Conservation (phyloP, 2,329 filamentous ascomycete genomes). For the Diaporthe aspalathi region DNA sequence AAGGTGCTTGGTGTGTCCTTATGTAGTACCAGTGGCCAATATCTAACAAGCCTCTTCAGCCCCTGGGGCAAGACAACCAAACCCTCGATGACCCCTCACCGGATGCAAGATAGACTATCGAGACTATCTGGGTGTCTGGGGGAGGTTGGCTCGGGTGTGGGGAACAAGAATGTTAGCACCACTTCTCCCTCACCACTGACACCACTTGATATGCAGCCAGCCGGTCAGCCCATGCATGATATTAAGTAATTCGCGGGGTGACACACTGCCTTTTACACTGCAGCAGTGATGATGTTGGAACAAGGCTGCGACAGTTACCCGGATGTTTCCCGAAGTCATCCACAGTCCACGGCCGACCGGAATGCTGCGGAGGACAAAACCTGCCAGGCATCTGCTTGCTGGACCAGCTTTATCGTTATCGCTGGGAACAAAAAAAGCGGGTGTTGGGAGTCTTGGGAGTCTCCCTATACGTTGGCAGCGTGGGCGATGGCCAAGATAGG, state of each 20-base stretch:
- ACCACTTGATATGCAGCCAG: not conserved
- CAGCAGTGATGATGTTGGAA: constrained; percentile 17
- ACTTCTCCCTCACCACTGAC: not conserved
- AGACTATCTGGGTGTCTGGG: no score
- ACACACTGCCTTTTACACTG: not conserved
- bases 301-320: constrained; percentile 23
- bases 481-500: constrained; percentile 6
- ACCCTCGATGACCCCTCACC: constrained; percentile 30
- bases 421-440: not conserved
- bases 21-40: constrained; percentile 22
- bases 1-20: constrained; percentile 2
- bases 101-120: constrained; percentile 19
- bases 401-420: constrained; percentile 32
- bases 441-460: no score
- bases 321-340: constrained; percentile 26
- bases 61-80: constrained; percentile 1
- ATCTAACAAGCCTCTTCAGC: no score
- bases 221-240: not conserved
- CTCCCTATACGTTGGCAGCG: no score
- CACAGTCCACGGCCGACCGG: constrained; percentile 24
- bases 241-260: not conserved
- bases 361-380: constrained; percentile 2
- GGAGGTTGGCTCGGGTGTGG: constrained; percentile 6
- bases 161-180: constrained; percentile 9
- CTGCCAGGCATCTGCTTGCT: constrained; percentile 20